Base-by-base conservation (phyloP, 2,329 filamentous ascomycete genomes). In the Aspergillus sp. region DNA sequence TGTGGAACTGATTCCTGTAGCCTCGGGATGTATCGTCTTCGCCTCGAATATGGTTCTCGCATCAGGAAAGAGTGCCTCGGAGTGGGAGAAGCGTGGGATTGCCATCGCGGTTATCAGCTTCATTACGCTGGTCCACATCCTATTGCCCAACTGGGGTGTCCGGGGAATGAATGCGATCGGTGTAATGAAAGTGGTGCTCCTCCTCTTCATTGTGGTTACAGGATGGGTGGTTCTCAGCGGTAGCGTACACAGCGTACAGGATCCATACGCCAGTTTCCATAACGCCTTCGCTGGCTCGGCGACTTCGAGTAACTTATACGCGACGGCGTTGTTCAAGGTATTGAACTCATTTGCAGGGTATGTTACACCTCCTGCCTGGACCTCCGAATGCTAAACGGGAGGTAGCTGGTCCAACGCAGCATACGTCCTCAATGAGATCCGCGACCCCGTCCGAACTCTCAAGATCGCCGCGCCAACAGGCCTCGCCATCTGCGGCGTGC, bases 371-470 rank as follows among this genome's bases (percentile, higher is more conserved):
- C 41, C 58, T 23, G 54, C 5, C 13, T 6, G 1, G 5, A 17
- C 22, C 9, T n/a, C n/a, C 31, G 6, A 28, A 30, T 38, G 28
- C 52, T 54, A 25, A 49, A 11, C 23, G 9, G 9, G 19, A 1
- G 4, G n/a, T 19, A 57, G 55, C 22, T 57, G 55, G 55, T 57
- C 55, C 2, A 57, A 57, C 13, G 55, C 50, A 9, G 43, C 57
- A 19, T 62, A 73, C 59, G 83, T 84, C 5, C 74, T 86, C 51
- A 82, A 79, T 11, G 83, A 85, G 69, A 82, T 85, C 38, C 80
- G 78, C 59, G 79, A 85, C 64, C 84, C 84, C 0, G 78, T 84
- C 11, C 79, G 77, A n/a, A 87, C 84, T 0, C 77, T 87, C 13
- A 82, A 81, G 56, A 75, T 83, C 15, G 84, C 84, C 0, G 81